phyloP scores from a whole-genome alignment of 108 stramenopile genomes.

The Cyclotella choctawhatcheeana region DNA sequence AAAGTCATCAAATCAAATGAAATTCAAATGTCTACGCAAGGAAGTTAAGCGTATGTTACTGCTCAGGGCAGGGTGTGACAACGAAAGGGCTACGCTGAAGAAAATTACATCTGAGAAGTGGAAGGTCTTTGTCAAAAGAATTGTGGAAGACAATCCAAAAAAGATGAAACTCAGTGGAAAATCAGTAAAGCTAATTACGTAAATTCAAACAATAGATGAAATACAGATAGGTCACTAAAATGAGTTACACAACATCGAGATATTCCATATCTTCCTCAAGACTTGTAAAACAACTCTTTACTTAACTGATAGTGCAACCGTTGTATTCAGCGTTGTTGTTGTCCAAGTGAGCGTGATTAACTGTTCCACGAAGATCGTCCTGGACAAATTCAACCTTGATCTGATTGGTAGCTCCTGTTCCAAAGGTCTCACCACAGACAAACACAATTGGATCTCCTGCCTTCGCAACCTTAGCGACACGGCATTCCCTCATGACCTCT shows the following conservation, averaged over 20 bases:
- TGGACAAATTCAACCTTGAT: conserved; percentile 85
- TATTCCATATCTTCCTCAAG: neutral
- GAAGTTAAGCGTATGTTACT: conserved; percentile 47
- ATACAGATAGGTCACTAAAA: neutral
- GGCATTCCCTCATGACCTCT: conserved; percentile 74
- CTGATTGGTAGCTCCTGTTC: conserved; percentile 75
- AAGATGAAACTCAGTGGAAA: conserved; percentile 49
- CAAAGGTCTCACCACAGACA: conserved; percentile 78
- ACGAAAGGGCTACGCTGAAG: conserved; percentile 21
- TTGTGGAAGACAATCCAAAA: conserved; percentile 39
- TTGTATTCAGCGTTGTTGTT: too few relatives aligned
- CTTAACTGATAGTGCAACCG: too few relatives aligned
- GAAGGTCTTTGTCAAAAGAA: conserved; percentile 25
- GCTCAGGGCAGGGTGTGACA: conserved; percentile 21
- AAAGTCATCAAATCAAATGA: conserved; percentile 69
- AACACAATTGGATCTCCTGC: conserved; percentile 91
- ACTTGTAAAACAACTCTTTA: too few relatives aligned
- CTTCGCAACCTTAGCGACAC: conserved; percentile 70
- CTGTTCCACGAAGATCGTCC: too few relatives aligned
- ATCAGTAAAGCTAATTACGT: conserved; percentile 17
- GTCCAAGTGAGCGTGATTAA: too few relatives aligned
- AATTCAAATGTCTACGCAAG: conserved; percentile 64
- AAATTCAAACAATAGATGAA: too few relatives aligned
- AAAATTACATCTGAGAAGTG: neutral
- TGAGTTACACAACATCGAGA: neutral